Percentiles rank a stretch among this genome's conserved stretches.
These are phyloP conservation scores for Lactuca sativa DNA, from an alignment of 129 eudicot species.

Conservation along the genomic window DNA sequence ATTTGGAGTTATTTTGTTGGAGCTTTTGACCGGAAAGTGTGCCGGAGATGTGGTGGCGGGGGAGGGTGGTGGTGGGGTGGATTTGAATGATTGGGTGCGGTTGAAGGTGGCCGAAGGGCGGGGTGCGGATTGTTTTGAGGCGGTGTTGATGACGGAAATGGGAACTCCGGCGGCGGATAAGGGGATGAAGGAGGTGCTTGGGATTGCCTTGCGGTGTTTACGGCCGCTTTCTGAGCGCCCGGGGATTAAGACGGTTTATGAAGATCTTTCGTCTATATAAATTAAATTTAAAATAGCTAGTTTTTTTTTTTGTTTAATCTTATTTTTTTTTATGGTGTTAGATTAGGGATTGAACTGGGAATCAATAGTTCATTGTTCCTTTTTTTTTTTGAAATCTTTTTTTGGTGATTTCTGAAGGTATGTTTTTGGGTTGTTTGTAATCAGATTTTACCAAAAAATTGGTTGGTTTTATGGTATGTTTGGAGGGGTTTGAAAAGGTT, in stretches of 20 bases:
- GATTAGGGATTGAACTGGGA: slow-evolving; percentile 44
- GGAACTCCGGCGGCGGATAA: slow-evolving; percentile 65
- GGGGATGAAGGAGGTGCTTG: slow-evolving; percentile 87
- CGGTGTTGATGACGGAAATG: slow-evolving; percentile 56
- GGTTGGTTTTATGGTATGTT: slow-evolving; percentile 5
- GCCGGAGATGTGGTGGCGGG: slow-evolving; percentile 98
- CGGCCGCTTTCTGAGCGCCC: slow-evolving; percentile 92
- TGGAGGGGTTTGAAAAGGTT: slow-evolving; percentile 19
- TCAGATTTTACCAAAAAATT: background rate
- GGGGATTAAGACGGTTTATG: slow-evolving; percentile 94
- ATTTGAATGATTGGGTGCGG: slow-evolving; percentile 92
- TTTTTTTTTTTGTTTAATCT: slow-evolving; percentile 29
- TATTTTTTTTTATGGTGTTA: slow-evolving; percentile 25
- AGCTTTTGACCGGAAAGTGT: slow-evolving; percentile 86
- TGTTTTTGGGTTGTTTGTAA: slow-evolving; percentile 14
- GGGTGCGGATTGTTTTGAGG: slow-evolving; percentile 84
- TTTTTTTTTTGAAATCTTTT: slow-evolving; percentile 12
- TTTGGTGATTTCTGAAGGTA: slow-evolving; percentile 24
- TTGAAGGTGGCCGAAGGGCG: slow-evolving; percentile 82
- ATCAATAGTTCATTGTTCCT: slow-evolving; percentile 66
- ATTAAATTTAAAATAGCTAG: slow-evolving; percentile 5
- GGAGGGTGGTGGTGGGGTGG: slow-evolving; percentile 92
- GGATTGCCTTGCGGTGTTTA: slow-evolving; percentile 81
- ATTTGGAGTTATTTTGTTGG: slow-evolving; percentile 86
- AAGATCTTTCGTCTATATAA: slow-evolving; percentile 92